Percentiles rank a stretch among this genome's conserved stretches.
Conservation (phyloP, 495 filamentous ascomycete species). For the Lasiosphaeria miniovina region DNA sequence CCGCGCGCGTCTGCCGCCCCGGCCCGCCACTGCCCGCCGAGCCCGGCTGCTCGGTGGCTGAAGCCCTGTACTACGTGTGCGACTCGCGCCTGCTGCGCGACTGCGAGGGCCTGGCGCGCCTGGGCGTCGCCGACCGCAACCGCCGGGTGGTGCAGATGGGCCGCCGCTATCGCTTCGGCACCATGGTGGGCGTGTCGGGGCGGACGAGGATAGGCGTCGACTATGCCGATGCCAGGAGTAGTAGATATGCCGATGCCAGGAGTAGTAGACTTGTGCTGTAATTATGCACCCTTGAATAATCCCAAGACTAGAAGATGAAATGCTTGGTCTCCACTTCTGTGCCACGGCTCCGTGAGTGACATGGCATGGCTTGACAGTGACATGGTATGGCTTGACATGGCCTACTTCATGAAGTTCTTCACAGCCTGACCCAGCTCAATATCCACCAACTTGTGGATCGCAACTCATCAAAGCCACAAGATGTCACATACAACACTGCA, state of each 20-base stretch:
- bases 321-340: no score
- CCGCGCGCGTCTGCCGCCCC: slow-evolving; percentile 19
- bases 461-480: no score
- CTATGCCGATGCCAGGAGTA: slow-evolving; percentile 7
- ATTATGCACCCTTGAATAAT: no score
- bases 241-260: slow-evolving; percentile 9
- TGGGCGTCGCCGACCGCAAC: slow-evolving; percentile 14
- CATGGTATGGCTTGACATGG: no score
- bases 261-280: no score
- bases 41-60: slow-evolving; percentile 27
- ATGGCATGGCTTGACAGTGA: no score
- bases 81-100: slow-evolving; percentile 27
- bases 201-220: slow-evolving; percentile 11
- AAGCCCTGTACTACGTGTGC: slow-evolving; percentile 33
- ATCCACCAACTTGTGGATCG: no score
- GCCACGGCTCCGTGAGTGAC: no score
- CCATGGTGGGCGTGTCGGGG: slow-evolving; percentile 15
- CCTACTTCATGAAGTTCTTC: no score
- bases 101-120: slow-evolving; percentile 29
- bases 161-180: slow-evolving; percentile 12
- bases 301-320: no score
- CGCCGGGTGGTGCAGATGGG: slow-evolving; percentile 9
- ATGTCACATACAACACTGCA: no score
- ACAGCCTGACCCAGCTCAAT: no score
- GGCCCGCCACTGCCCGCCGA: slow-evolving; percentile 31